Conservation (phyloP, 169 alveolate genomes). For the Cyclospora cayetanensis region DNA sequence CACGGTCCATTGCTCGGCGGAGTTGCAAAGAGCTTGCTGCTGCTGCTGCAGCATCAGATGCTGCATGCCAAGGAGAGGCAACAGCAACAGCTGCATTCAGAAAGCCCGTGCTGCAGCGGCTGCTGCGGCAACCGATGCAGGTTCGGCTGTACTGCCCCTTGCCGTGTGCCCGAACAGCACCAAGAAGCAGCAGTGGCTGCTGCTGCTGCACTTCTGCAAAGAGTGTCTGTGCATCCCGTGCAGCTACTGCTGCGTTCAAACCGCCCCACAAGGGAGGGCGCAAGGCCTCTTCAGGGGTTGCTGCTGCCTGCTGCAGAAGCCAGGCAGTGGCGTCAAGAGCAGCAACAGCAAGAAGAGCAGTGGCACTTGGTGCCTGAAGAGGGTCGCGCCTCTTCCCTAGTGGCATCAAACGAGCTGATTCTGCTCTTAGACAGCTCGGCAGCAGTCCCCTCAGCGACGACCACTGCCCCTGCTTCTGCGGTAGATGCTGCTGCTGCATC, state of each 20-base stretch:
- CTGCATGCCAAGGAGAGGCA: conserved; percentile 21
- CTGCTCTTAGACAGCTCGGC: neutral
- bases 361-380: neutral
- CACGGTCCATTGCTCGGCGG: neutral
- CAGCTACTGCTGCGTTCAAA: neutral
- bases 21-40: neutral
- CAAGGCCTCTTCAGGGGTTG: neutral
- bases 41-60: conserved; percentile 38
- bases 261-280: neutral
- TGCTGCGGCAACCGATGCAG: neutral
- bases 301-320: conserved; percentile 36
- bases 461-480: neutral
- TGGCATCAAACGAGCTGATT: neutral
- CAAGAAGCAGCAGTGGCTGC: conserved; percentile 33
- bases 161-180: conserved; percentile 9
- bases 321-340: conserved; percentile 45
- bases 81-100: neutral
- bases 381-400: neutral
- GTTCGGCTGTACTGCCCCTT: conserved; percentile 26
- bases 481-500: conserved; percentile 50
- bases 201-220: conserved; percentile 18
- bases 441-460: conserved; percentile 29
- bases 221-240: conserved; percentile 29
- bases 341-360: conserved; percentile 23
- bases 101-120: neutral